A percentile compares a stretch with the other conserved stretches of the same genome.
phyloP scores from a whole-genome alignment of 352 stramenopile genomes.

The Pseudoperonospora humuli region DNA sequence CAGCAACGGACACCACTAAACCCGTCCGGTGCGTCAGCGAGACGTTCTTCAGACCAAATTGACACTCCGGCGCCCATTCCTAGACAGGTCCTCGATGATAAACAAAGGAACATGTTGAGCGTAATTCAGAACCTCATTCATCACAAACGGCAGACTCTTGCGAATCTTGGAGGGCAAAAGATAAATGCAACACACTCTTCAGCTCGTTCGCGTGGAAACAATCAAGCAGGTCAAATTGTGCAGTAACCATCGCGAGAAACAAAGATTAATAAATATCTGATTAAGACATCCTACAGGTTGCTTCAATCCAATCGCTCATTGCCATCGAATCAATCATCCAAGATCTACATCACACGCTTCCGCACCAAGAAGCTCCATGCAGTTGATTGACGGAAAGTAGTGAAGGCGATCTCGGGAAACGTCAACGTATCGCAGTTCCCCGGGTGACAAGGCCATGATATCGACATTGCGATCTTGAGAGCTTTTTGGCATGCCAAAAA shows the following conservation, averaged over 20 bases:
- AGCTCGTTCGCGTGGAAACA: slow-evolving; percentile 13
- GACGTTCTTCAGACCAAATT: no score
- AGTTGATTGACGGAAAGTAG: slow-evolving; percentile 74
- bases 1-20: no score
- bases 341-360: slow-evolving; percentile 51
- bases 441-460: slow-evolving; percentile 24
- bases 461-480: not conserved
- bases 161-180: no score
- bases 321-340: slow-evolving; percentile 8
- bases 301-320: not conserved
- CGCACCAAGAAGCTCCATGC: slow-evolving; percentile 62
- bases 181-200: no score
- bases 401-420: slow-evolving; percentile 40
- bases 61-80: no score
- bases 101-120: no score
- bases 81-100: no score
- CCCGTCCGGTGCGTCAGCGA: no score
- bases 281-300: slow-evolving; percentile 10
- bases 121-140: no score
- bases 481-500: slow-evolving; percentile 26
- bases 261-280: slow-evolving; percentile 24
- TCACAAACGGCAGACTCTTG: no score
- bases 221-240: slow-evolving; percentile 14
- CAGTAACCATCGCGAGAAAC: slow-evolving; percentile 3
- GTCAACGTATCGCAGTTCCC: slow-evolving; percentile 45